Conservation (phyloP, 2,329 filamentous ascomycete genomes). For the Epicoccum nigrum region DNA sequence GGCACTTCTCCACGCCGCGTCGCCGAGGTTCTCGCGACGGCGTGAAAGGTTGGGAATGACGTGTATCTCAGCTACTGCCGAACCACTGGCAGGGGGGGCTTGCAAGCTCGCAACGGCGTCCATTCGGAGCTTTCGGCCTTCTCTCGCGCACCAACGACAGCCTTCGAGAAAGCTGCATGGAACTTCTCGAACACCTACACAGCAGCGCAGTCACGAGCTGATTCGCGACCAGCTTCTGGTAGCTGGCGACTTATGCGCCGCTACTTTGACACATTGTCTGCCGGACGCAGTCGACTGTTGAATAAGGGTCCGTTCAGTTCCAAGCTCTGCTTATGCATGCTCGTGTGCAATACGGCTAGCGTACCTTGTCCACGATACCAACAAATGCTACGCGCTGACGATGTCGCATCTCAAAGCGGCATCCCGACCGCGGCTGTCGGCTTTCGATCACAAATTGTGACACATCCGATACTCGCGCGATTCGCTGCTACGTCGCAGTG, state of each 20-base stretch:
- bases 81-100: background rate
- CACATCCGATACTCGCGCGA: conserved; percentile 27
- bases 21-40: conserved; percentile 5
- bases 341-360: conserved; percentile 13
- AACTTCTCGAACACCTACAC: conserved; percentile 5
- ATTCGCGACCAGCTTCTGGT: background rate
- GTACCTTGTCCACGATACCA: conserved; percentile 13
- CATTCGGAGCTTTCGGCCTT: conserved; percentile 14
- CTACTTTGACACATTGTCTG: background rate
- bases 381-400: conserved; percentile 22
- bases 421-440: conserved; percentile 31
- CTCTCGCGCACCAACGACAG: conserved; percentile 9
- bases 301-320: conserved; percentile 3
- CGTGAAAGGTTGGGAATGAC: conserved; percentile 12
- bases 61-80: conserved; percentile 6
- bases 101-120: conserved; percentile 8
- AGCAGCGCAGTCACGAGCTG: background rate
- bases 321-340: conserved; percentile 13
- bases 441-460: conserved; percentile 31
- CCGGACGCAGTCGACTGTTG: conserved; percentile 7
- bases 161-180: conserved; percentile 13
- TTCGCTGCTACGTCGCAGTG: conserved; percentile 3
- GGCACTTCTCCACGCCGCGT: conserved; percentile 5
- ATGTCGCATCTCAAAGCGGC: conserved; percentile 31
- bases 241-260: background rate